Conservation (phyloP, 2,329 filamentous ascomycete species). For the Aureobasidium sp. region DNA sequence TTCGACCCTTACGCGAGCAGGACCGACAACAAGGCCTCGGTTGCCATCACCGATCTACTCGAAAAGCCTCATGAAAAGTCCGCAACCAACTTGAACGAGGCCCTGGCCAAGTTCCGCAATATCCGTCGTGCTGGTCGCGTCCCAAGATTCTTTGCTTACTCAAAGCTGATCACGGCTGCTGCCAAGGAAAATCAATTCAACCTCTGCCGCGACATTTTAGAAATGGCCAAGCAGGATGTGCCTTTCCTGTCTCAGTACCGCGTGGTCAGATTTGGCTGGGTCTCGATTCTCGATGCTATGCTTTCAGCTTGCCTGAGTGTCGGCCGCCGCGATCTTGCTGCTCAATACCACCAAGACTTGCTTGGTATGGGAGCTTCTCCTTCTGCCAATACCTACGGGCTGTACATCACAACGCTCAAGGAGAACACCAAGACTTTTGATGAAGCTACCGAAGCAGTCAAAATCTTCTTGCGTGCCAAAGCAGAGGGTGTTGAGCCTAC, state of each 20-base stretch:
- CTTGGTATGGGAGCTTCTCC: conserved; percentile 84
- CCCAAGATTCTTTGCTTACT: conserved; percentile 92
- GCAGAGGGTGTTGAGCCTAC: conserved; percentile 90
- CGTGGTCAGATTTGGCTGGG: conserved; percentile 90
- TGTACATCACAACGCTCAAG: conserved; percentile 99
- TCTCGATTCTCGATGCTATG: conserved; percentile 93
- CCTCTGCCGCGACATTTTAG: conserved; percentile 76
- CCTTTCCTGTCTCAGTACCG: conserved; percentile 78
- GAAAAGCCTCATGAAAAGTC: conserved; percentile 71
- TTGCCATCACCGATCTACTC: conserved; percentile 80
- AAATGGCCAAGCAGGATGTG: conserved; percentile 83
- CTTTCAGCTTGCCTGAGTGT: conserved; percentile 82
- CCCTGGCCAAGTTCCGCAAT: conserved; percentile 77
- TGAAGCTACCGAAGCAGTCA: conserved; percentile 91
- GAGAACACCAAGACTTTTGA: conserved; percentile 97
- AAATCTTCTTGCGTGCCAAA: conserved; percentile 93
- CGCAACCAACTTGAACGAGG: conserved; percentile 64
- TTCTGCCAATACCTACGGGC: conserved; percentile 92
- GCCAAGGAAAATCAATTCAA: conserved; percentile 78
- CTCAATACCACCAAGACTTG: conserved; percentile 85
- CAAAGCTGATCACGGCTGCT: conserved; percentile 89
- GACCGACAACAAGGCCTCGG: conserved; percentile 90
- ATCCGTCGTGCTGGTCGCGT: conserved; percentile 89
- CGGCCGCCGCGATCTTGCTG: conserved; percentile 72
- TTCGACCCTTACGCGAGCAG: conserved; percentile 86